Evolutionary conservation across 352 stramenopile genomes (phyloP).

Genomic region (Thalassiosira ordinaria): DNA sequence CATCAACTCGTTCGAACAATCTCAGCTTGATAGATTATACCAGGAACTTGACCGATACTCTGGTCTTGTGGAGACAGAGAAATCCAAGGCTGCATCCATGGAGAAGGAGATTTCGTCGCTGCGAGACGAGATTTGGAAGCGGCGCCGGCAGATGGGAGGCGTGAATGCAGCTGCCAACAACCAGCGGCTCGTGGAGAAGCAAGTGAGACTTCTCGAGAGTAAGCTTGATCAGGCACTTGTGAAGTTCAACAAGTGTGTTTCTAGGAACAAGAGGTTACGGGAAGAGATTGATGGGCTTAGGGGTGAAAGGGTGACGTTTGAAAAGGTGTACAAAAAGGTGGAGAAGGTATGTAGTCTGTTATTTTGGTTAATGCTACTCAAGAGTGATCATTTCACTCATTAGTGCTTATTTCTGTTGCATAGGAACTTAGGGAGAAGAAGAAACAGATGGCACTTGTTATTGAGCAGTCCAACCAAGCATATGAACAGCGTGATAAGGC

Average conservation of each 20-base stretch:
- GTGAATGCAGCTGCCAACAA: slow-evolving; percentile 95
- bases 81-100: slow-evolving; percentile 88
- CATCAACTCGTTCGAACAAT: slow-evolving; percentile 88
- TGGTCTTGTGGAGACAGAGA: slow-evolving; percentile 88
- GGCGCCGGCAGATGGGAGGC: slow-evolving; percentile 95
- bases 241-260: slow-evolving; percentile 96
- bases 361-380: not conserved
- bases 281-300: slow-evolving; percentile 94
- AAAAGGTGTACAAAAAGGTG: slow-evolving; percentile 92
- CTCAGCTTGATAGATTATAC: slow-evolving; percentile 84
- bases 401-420: not conserved
- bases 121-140: slow-evolving; percentile 82
- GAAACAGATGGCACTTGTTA: slow-evolving; percentile 94
- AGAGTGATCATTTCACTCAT: not conserved
- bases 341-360: slow-evolving; percentile 74
- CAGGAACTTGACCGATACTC: slow-evolving; percentile 91
- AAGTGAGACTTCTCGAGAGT: slow-evolving; percentile 97
- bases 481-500: slow-evolving; percentile 95
- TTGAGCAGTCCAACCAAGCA: slow-evolving; percentile 93
- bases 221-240: slow-evolving; percentile 95
- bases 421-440: slow-evolving; percentile 94
- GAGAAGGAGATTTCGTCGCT: slow-evolving; percentile 86
- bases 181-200: slow-evolving; percentile 94
- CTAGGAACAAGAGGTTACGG: slow-evolving; percentile 91
- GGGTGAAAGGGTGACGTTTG: slow-evolving; percentile 93